Conservation (phyloP, 2,329 filamentous ascomycete species). For the Ceratocystiopsis sp. region DNA sequence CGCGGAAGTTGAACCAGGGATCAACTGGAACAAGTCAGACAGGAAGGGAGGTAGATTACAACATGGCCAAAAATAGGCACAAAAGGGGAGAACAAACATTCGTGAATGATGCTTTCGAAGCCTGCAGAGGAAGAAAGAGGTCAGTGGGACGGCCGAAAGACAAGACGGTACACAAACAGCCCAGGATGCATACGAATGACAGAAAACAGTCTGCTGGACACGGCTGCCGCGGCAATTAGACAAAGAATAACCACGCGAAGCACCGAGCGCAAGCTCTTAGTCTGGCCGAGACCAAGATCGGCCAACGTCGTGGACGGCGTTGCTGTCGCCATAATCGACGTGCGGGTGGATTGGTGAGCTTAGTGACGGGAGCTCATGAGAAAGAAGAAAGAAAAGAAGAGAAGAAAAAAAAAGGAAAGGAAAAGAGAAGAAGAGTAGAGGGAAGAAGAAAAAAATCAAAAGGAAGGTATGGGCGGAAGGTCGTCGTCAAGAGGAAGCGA, state of each 20-base stretch:
- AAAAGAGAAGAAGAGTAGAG: background rate
- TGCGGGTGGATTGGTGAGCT: background rate
- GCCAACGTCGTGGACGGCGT: constrained; percentile 39
- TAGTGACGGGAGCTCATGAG: background rate
- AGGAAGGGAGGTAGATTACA: constrained; percentile 1
- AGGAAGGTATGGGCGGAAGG: background rate
- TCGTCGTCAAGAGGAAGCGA: background rate
- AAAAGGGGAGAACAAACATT: constrained; percentile 51
- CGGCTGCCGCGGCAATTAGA: constrained; percentile 79
- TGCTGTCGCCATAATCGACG: constrained; percentile 22
- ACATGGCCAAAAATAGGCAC: background rate
- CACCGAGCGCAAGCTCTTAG: constrained; percentile 66
- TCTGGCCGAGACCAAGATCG: constrained; percentile 63
- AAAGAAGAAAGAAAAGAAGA: background rate
- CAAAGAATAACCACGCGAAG: constrained; percentile 78
- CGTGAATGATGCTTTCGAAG: constrained; percentile 98
- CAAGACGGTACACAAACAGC: constrained; percentile 7
- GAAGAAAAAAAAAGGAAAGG: background rate
- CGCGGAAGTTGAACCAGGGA: constrained; percentile 99
- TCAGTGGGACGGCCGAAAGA: background rate
- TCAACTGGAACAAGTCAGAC: constrained; percentile 47
- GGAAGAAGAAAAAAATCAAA: background rate
- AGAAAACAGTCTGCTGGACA: constrained; percentile 90
- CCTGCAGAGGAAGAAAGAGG: constrained; percentile 27
- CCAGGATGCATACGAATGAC: constrained; percentile 64